Evolutionary conservation across 1,284 basidiomycete genomes (phyloP).

Genomic region (Sporisorium scitamineum): DNA sequence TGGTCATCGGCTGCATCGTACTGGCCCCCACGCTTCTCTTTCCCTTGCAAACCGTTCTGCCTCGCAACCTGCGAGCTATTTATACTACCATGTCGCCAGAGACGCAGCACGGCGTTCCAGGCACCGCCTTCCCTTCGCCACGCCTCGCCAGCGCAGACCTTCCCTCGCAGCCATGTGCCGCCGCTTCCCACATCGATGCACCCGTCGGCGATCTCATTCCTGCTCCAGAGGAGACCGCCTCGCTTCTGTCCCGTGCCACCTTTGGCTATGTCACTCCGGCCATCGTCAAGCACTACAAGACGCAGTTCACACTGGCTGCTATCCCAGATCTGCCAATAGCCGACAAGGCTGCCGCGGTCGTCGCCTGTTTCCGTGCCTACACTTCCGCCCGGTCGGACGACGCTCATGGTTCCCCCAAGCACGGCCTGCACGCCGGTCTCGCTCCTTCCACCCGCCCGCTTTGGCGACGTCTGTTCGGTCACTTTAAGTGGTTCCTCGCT

Average conservation of each 20-base stretch:
- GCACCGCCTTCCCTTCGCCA: constrained; percentile 64
- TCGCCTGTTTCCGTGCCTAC: constrained; percentile 62
- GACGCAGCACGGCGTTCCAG: constrained; percentile 49
- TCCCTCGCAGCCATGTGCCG: constrained; percentile 1
- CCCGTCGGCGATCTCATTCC: constrained; percentile 43
- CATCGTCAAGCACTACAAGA: constrained; percentile 71
- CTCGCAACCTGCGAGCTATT: constrained; percentile 58
- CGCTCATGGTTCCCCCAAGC: neutral
- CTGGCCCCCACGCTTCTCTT: constrained; percentile 56
- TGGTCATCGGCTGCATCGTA: constrained; percentile 36
- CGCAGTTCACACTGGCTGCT: constrained; percentile 70
- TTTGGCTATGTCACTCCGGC: constrained; percentile 67
- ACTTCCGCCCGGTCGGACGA: constrained; percentile 34
- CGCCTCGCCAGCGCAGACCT: constrained; percentile 25
- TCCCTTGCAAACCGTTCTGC: constrained; percentile 53
- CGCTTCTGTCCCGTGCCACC: constrained; percentile 59
- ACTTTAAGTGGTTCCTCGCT: constrained; percentile 67
- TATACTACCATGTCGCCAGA: constrained; percentile 63
- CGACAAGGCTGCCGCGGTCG: constrained; percentile 71
- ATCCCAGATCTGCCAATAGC: constrained; percentile 73
- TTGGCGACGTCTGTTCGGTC: constrained; percentile 68
- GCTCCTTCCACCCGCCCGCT: constrained; percentile 65
- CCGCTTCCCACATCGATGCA: constrained; percentile 4
- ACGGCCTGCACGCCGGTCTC: constrained; percentile 53
- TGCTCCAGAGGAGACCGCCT: constrained; percentile 63